A percentile compares a stretch with the other conserved stretches of the same genome.
Evolutionary conservation across 2,329 filamentous ascomycete genomes (phyloP).

Genomic region (Magnaporthiopsis poae): DNA sequence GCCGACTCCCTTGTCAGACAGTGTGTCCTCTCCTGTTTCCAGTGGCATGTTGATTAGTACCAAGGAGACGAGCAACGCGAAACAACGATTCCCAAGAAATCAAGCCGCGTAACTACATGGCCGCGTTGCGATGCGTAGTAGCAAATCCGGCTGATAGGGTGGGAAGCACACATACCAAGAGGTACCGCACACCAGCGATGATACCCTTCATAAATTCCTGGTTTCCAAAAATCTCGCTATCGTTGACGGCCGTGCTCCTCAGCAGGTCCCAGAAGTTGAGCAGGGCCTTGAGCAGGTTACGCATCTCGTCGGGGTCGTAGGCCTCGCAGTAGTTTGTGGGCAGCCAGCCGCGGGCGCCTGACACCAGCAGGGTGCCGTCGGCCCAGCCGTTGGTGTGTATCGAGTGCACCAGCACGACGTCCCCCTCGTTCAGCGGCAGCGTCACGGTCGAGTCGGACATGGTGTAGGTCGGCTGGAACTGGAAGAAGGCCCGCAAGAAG

Average conservation of each 20-base stretch:
- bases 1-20: conserved; percentile 75
- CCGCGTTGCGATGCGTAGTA: neutral
- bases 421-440: conserved; percentile 76
- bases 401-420: conserved; percentile 87
- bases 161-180: conserved; percentile 54
- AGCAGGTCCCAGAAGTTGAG: conserved; percentile 89
- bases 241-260: conserved; percentile 64
- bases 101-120: neutral
- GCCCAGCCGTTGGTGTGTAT: conserved; percentile 98
- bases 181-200: conserved; percentile 82
- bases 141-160: conserved; percentile 3
- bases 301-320: conserved; percentile 82
- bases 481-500: conserved; percentile 88
- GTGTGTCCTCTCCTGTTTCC: conserved; percentile 66
- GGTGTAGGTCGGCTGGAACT: conserved; percentile 71
- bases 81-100: neutral
- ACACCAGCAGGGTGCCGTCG: conserved; percentile 79
- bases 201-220: conserved; percentile 91
- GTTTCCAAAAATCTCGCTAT: conserved; percentile 70
- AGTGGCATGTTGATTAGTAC: neutral
- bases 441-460: conserved; percentile 80
- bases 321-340: conserved; percentile 97
- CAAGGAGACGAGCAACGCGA: neutral
- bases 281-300: conserved; percentile 72
- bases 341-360: conserved; percentile 84